Percentiles rank a stretch among this genome's conserved stretches.
Conservation (phyloP, 768 basidiomycete species). For the Naganishia randhawae region DNA sequence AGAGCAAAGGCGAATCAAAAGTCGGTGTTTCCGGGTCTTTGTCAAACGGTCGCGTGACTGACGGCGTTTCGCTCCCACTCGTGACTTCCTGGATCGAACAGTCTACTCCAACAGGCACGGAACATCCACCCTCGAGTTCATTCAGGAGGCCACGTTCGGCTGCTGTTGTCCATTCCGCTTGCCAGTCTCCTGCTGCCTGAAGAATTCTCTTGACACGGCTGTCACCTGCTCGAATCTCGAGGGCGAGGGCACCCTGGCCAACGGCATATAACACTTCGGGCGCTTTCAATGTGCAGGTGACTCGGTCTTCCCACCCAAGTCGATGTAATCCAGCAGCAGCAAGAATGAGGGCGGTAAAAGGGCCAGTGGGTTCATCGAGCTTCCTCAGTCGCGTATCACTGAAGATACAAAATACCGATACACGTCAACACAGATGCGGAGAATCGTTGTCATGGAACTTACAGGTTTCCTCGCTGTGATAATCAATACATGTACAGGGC, state of each 20-base stretch:
- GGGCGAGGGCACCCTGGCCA: slow-evolving; percentile 84
- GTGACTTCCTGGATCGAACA: slow-evolving; percentile 53
- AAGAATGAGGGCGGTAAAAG: slow-evolving; percentile 82
- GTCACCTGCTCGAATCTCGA: slow-evolving; percentile 72
- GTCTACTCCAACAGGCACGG: slow-evolving; percentile 85
- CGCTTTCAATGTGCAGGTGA: slow-evolving; percentile 75
- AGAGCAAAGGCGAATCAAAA: slow-evolving; percentile 38
- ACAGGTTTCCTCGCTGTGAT: slow-evolving; percentile 72
- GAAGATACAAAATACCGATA: not conserved
- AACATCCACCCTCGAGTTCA: slow-evolving; percentile 94
- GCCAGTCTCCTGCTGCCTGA: slow-evolving; percentile 66
- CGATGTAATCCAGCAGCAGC: slow-evolving; percentile 89
- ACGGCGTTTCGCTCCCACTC: slow-evolving; percentile 43
- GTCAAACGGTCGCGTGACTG: slow-evolving; percentile 18
- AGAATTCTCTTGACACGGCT: slow-evolving; percentile 62
- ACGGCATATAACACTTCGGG: slow-evolving; percentile 69
- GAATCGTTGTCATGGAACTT: slow-evolving; percentile 48
- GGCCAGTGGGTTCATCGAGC: slow-evolving; percentile 75
- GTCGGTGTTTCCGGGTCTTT: slow-evolving; percentile 28
- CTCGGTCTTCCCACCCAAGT: slow-evolving; percentile 61
- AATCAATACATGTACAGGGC: slow-evolving; percentile 49
- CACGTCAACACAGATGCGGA: not conserved
- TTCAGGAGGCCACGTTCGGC: slow-evolving; percentile 84
- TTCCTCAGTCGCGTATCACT: slow-evolving; percentile 73
- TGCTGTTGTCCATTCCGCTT: slow-evolving; percentile 69